Evolutionary conservation across 148 eudicot genomes (phyloP).

Genomic region (Camellia granthamiana): DNA sequence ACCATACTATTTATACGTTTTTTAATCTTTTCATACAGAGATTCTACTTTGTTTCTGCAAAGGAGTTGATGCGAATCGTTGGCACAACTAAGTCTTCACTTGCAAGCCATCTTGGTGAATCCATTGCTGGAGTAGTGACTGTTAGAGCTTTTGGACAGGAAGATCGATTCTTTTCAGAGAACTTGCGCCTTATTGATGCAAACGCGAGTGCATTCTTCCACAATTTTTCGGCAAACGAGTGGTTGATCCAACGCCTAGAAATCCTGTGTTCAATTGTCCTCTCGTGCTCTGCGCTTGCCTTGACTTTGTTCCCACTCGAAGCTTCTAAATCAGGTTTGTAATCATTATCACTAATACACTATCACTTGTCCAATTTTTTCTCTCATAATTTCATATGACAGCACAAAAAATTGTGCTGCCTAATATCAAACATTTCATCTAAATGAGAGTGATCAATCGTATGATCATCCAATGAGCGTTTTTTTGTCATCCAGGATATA

Average conservation of each 20-base stretch:
- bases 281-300: slow-evolving; percentile 42
- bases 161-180: slow-evolving; percentile 39
- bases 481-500: no score
- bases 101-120: slow-evolving; percentile 55
- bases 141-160: slow-evolving; percentile 61
- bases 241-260: slow-evolving; percentile 64
- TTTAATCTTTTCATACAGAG: slow-evolving; percentile 22
- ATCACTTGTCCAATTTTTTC: not conserved
- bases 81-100: slow-evolving; percentile 60
- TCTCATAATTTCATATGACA: not conserved
- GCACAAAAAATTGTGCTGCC: no score
- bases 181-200: slow-evolving; percentile 39
- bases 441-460: no score
- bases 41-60: slow-evolving; percentile 52
- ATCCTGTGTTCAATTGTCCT: slow-evolving; percentile 41
- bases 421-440: not conserved
- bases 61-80: slow-evolving; percentile 59
- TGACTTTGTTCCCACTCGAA: slow-evolving; percentile 38
- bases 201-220: slow-evolving; percentile 55
- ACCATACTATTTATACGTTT: not conserved
- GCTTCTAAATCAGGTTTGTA: slow-evolving; percentile 40
- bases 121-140: slow-evolving; percentile 53
- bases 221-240: slow-evolving; percentile 51
- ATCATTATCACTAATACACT: not conserved
- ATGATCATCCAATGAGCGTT: no score